Base-by-base conservation (phyloP, 2,329 filamentous ascomycete genomes). In the Ophiosphaerella narmari region DNA sequence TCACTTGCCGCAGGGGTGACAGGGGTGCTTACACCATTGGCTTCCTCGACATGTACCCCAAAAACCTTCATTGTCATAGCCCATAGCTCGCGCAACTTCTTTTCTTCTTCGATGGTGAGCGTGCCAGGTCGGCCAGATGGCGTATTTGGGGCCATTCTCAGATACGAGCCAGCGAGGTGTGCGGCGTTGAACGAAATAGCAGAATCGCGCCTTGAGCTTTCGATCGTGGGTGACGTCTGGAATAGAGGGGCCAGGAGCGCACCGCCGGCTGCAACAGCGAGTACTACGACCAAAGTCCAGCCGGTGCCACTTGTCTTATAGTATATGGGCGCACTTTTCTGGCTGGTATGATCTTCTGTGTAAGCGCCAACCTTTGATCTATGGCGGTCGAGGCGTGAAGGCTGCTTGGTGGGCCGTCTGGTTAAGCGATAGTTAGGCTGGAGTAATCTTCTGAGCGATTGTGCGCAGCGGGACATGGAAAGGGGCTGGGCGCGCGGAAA, bases 81-180 rank as follows among this genome's bases (percentile, higher is more conserved):
- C 94, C 94, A 99, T 60, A 97, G 82, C 73, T 95, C 88, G 66
- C 88, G 89, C 50, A 99, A 79, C 77, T 95, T 97, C 57, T 84
- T 83, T 65, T 96, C 90, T 76, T 99, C 86, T 55, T 97, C 92
- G 3, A 85, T 74, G n/a, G 92, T 97, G 50, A 99, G 80, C 62
- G 90, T 96, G 51, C 90, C 91, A 46, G 91, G 84, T 54, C 91
- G 86, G 45, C 94, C 94, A 33, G 87, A 83, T 38, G 81, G 82
- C 26, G 66, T 67, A 46, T 72, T 68, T 18, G 71, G 64, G 35
- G 73, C 63, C 75, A 78, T 78, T 50, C 64, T 62, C 57, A 71
- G 65, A 50, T 60, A 68, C 6, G 67, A 71, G 47, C 68, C 57
- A 47, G 67, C 63, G 29, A 57, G 52, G 38, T 61, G 39, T 31